phyloP scores from a whole-genome alignment of 1,284 basidiomycete genomes.

The Cutaneotrichosporon sp. region DNA sequence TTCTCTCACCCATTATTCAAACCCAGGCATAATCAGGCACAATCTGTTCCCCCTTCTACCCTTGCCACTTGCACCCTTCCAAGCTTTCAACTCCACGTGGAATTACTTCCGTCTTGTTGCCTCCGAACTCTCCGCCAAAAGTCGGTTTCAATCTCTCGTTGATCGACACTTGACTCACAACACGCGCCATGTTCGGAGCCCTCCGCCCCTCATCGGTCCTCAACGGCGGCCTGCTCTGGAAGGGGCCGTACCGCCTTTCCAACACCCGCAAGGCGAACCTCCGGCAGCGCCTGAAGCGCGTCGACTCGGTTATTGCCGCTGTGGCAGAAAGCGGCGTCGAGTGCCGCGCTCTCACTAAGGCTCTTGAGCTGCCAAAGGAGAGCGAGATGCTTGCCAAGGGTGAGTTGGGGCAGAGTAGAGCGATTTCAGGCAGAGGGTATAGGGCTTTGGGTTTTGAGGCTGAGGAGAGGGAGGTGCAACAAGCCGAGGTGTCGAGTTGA shows the following conservation, averaged over 20 bases:
- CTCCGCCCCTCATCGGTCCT: slow-evolving; percentile 35
- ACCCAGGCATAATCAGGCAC: neutral
- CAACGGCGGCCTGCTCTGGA: slow-evolving; percentile 57
- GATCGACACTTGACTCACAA: neutral
- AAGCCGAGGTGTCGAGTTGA: too few relatives aligned
- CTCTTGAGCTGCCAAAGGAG: slow-evolving; percentile 49
- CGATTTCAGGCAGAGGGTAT: neutral
- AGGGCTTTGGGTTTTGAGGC: neutral
- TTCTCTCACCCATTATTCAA: neutral
- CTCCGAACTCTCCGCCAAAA: slow-evolving; percentile 4
- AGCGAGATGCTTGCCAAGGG: slow-evolving; percentile 54
- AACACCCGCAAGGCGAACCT: slow-evolving; percentile 87
- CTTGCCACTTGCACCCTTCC: too few relatives aligned
- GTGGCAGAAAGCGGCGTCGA: slow-evolving; percentile 76
- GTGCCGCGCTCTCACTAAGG: slow-evolving; percentile 57
- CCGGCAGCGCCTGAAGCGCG: slow-evolving; percentile 80
- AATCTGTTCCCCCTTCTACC: too few relatives aligned
- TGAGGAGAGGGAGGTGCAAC: neutral
- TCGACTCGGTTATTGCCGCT: slow-evolving; percentile 88
- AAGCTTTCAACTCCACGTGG: slow-evolving; percentile 2
- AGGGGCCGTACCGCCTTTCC: slow-evolving; percentile 90
- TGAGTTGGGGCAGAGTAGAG: slow-evolving; percentile 18
- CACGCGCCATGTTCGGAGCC: slow-evolving; percentile 40
- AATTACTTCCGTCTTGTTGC: slow-evolving; percentile 10
- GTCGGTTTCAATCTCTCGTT: slow-evolving; percentile 1